Evolutionary conservation across 2,329 filamentous ascomycete genomes (phyloP).

Genomic region (Coniochaeta pulveracea): DNA sequence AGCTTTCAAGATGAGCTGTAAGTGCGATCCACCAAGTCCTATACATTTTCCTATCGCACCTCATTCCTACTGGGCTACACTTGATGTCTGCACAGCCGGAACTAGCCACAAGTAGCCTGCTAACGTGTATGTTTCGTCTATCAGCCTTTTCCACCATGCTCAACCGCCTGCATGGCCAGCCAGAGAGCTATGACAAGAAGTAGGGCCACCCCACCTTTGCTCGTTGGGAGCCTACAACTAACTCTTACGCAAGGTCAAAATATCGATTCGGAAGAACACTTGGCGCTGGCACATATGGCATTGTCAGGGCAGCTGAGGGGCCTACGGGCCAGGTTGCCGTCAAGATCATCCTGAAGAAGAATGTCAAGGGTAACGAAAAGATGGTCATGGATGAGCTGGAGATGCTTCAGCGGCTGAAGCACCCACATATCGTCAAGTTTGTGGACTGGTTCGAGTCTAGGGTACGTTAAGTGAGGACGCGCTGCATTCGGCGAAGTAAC

Average conservation of each 20-base stretch:
- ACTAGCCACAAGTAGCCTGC: slow-evolving; percentile 2
- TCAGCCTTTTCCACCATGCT: slow-evolving; percentile 82
- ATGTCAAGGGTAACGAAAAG: slow-evolving; percentile 93
- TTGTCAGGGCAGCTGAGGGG: slow-evolving; percentile 88
- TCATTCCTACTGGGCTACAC: background rate
- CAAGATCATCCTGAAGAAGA: slow-evolving; percentile 99
- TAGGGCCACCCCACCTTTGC: slow-evolving; percentile 37
- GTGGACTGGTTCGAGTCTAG: slow-evolving; percentile 99
- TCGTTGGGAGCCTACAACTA: slow-evolving; percentile 10
- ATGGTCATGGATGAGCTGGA: slow-evolving; percentile 98
- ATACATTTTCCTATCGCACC: background rate
- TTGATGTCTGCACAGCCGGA: background rate
- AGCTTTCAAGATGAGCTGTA: slow-evolving; percentile 30
- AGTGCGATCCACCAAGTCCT: slow-evolving; percentile 13
- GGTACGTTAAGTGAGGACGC: slow-evolving; percentile 36
- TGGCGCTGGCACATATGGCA: slow-evolving; percentile 94
- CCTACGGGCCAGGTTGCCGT: slow-evolving; percentile 78
- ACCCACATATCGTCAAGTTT: slow-evolving; percentile 94
- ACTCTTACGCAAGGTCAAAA: too few relatives aligned
- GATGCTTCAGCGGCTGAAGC: slow-evolving; percentile 82
- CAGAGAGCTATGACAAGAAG: slow-evolving; percentile 98
- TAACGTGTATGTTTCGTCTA: slow-evolving; percentile 3
- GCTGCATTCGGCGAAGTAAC: background rate
- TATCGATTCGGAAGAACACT: slow-evolving; percentile 91
- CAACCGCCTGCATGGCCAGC: slow-evolving; percentile 91